Conservation (phyloP, 1,139 yeast genomes). For the Taphrina sp. region DNA sequence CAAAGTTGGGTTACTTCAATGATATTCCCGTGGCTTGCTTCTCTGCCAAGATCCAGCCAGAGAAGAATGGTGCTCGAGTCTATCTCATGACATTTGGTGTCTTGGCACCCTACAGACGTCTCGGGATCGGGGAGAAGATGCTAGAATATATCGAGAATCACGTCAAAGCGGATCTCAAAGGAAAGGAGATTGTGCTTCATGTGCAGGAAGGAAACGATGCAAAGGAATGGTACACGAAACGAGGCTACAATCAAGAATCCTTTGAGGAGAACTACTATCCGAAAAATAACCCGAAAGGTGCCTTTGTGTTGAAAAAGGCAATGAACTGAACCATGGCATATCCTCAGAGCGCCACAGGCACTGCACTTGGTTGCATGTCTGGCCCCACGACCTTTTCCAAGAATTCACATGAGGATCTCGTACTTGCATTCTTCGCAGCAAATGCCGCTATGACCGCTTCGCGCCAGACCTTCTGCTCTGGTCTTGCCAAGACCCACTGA, state of each 20-base stretch:
- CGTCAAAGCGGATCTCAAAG: slow-evolving; percentile 10
- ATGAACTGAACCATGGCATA: slow-evolving; percentile 8
- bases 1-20: slow-evolving; percentile 34
- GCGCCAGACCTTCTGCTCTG: too few species aligned
- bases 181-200: slow-evolving; percentile 27
- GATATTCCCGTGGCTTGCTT: slow-evolving; percentile 33
- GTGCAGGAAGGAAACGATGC: slow-evolving; percentile 30
- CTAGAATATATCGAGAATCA: slow-evolving; percentile 17
- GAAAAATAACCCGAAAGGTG: slow-evolving; percentile 21
- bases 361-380: too few species aligned
- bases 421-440: too few species aligned
- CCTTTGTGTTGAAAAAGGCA: slow-evolving; percentile 18
- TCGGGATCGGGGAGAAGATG: slow-evolving; percentile 32
- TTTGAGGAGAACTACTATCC: slow-evolving; percentile 26
- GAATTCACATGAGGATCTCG: too few species aligned
- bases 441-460: too few species aligned
- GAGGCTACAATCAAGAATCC: slow-evolving; percentile 17
- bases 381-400: too few species aligned
- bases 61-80: slow-evolving; percentile 24
- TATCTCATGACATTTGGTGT: slow-evolving; percentile 34
- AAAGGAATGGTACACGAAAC: slow-evolving; percentile 25
- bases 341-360: too few species aligned
- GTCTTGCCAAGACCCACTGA: too few species aligned
- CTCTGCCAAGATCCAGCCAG: slow-evolving; percentile 29
- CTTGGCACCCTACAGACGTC: slow-evolving; percentile 33